phyloP scores from a whole-genome alignment of 2,329 filamentous ascomycete species.

The Colletotrichum plurivorum region DNA sequence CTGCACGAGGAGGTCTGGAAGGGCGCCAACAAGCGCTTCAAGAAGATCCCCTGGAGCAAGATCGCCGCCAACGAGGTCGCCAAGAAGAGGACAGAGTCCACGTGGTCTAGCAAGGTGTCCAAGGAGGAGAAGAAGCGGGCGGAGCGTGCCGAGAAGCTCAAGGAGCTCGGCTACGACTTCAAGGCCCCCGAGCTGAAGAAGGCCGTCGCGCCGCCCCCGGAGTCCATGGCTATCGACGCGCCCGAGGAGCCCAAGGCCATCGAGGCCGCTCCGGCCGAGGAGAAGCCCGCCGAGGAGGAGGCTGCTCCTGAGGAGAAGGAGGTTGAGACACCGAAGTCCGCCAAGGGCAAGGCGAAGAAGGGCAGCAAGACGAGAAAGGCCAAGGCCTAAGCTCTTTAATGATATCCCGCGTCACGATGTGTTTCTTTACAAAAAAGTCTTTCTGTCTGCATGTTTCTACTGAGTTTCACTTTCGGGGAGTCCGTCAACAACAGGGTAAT shows the following conservation, averaged over 20 bases:
- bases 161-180: slow-evolving; percentile 87
- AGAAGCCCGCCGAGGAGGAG: slow-evolving; percentile 52
- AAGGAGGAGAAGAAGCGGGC: slow-evolving; percentile 80
- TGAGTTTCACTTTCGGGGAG: slow-evolving; percentile 16
- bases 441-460: slow-evolving; percentile 14
- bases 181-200: slow-evolving; percentile 79
- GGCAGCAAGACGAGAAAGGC: slow-evolving; percentile 49
- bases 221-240: slow-evolving; percentile 50
- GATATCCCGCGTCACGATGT: slow-evolving; percentile 34
- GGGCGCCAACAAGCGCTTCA: slow-evolving; percentile 91
- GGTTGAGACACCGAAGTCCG: slow-evolving; percentile 44
- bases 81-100: slow-evolving; percentile 78
- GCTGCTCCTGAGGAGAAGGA: slow-evolving; percentile 48
- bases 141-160: slow-evolving; percentile 80
- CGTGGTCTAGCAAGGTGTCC: slow-evolving; percentile 83
- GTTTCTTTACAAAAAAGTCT: slow-evolving; percentile 9
- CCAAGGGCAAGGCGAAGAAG: slow-evolving; percentile 51
- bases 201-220: slow-evolving; percentile 56
- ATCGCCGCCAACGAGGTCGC: slow-evolving; percentile 84
- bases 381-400: slow-evolving; percentile 51
- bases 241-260: slow-evolving; percentile 51
- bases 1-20: slow-evolving; percentile 89
- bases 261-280: slow-evolving; percentile 50
- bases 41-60: slow-evolving; percentile 80
- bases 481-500: slow-evolving; percentile 18